Base-by-base conservation (phyloP, 306 rosid species). In the Casuarina equisetifolia region DNA sequence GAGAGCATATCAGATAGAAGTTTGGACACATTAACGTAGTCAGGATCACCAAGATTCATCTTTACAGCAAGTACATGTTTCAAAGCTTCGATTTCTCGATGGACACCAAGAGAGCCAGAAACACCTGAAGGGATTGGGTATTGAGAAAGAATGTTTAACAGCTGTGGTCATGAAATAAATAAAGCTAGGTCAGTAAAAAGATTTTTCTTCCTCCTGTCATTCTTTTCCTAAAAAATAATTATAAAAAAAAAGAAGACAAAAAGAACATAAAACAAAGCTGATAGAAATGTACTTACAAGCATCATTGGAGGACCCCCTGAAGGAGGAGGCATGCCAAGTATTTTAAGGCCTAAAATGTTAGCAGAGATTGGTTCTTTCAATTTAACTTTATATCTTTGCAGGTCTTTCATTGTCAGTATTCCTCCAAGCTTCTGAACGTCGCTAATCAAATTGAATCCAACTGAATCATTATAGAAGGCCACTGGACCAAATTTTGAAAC, bases 11-110 rank as follows among this genome's bases (percentile, higher is more conserved):
- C 91, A 48, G 90, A 84, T 45, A 89, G 81, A 84, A 89, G 90
- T 36, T 43, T 32, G 1, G 97, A 79, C 68, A 86, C 68, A 72
- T 94, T 84, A 39, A 86, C 87, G 74, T 89, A 94, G 78, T 88
- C 90, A 12, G 97, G 98, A 76, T 94, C 97, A 0, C 97, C 98
- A 5, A 94, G 95, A 80, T 87, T 92, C 92, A 91, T 94, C 85
- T 88, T 89, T 81, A 87, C 86, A 0, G 93, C 89, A 52, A 88
- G 86, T 9, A 86, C 87, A 82, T 92, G 91, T 80, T 94, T 94
- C 88, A 94, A 59, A 16, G 97, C 91, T 79, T 94, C 97, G 36
- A 92, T 87, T 86, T 83, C 82, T 67, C 97, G 77, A 79, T 94
- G 98, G 67, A 81, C 2, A 16, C 93, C 94, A 10, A 92, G 93